Evolutionary conservation across 495 filamentous ascomycete species (phyloP).

Genomic region (Hyaloscypha finlandica): DNA sequence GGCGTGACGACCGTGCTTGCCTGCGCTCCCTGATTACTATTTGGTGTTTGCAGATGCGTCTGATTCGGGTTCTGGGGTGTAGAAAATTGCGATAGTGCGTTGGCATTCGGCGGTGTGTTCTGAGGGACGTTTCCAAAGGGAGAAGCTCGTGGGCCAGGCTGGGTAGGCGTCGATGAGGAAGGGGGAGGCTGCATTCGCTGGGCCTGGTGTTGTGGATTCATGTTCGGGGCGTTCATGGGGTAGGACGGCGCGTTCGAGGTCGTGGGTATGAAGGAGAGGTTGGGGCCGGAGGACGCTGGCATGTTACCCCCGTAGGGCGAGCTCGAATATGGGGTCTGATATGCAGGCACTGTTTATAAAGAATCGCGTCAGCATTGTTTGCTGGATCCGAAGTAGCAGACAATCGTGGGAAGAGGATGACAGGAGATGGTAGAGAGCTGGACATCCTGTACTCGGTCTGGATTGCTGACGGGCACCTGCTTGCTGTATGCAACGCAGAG

Average conservation of each 20-base stretch:
- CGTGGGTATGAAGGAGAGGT: slow-evolving; percentile 51
- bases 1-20: slow-evolving; percentile 26
- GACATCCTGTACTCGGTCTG: slow-evolving; percentile 17
- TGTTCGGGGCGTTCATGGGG: slow-evolving; percentile 39
- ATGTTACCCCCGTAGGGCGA: slow-evolving; percentile 48
- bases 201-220: slow-evolving; percentile 46
- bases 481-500: slow-evolving; percentile 8
- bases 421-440: slow-evolving; percentile 17
- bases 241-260: slow-evolving; percentile 43
- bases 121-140: slow-evolving; percentile 24
- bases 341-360: slow-evolving; percentile 45
- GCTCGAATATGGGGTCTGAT: slow-evolving; percentile 53
- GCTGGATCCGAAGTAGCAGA: neutral
- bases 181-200: slow-evolving; percentile 44
- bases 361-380: slow-evolving; percentile 28
- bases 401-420: slow-evolving; percentile 13
- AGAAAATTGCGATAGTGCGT: slow-evolving; percentile 24
- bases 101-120: slow-evolving; percentile 32
- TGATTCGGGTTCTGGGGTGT: slow-evolving; percentile 26
- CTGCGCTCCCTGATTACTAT: slow-evolving; percentile 22
- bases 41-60: slow-evolving; percentile 20
- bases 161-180: slow-evolving; percentile 26
- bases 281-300: slow-evolving; percentile 39
- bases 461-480: slow-evolving; percentile 7
- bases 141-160: slow-evolving; percentile 26